phyloP scores from a whole-genome alignment of 805 yeast genomes.

The Huiozyma naganishii region DNA sequence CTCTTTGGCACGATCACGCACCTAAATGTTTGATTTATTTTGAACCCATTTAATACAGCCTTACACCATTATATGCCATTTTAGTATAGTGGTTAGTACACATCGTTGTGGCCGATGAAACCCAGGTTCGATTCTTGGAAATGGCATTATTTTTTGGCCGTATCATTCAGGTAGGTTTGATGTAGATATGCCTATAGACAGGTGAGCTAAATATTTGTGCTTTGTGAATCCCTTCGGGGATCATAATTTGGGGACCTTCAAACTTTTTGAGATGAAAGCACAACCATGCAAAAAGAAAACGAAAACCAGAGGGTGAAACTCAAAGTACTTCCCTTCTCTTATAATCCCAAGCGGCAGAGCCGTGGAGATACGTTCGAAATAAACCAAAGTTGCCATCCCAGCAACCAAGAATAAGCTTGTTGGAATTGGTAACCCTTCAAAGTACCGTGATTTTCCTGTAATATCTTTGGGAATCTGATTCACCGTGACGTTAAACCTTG shows the following conservation, averaged over 20 bases:
- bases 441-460: conserved; percentile 78
- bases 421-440: conserved; percentile 96
- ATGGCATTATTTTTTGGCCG: background rate
- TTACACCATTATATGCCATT: too few relatives aligned
- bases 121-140: too few relatives aligned
- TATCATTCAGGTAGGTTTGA: background rate
- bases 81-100: too few relatives aligned
- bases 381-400: conserved; percentile 59
- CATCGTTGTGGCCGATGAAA: too few relatives aligned
- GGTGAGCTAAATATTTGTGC: too few relatives aligned
- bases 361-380: conserved; percentile 35
- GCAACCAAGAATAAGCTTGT: conserved; percentile 67
- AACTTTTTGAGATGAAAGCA: conserved; percentile 81
- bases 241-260: conserved; percentile 66
- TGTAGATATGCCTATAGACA: too few relatives aligned
- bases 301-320: conserved; percentile 60
- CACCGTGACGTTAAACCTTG: conserved; percentile 91
- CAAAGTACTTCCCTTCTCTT: conserved; percentile 46
- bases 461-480: conserved; percentile 85
- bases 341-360: conserved; percentile 56
- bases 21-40: too few relatives aligned
- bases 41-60: too few relatives aligned
- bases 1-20: too few relatives aligned
- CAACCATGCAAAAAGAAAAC: conserved; percentile 74
- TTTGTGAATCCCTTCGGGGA: too few relatives aligned